These are phyloP conservation scores for Chaetomiaceae sp. DNA, from an alignment of 2,329 filamentous ascomycete species.

Conservation along the genomic window DNA sequence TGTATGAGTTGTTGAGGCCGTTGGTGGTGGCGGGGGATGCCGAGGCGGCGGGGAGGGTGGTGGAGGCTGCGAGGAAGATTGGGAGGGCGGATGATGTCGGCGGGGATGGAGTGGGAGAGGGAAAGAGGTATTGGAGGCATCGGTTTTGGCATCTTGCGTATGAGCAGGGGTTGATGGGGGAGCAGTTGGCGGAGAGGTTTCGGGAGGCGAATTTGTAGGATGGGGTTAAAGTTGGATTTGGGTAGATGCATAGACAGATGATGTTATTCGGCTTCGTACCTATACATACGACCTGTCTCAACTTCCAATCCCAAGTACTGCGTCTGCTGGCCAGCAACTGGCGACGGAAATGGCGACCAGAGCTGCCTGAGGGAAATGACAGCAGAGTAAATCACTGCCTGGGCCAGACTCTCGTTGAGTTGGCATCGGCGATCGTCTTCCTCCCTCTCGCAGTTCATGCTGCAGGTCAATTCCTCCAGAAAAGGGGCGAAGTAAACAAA, in stretches of 20 bases:
- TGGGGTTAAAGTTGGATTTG: neutral
- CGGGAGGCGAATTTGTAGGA: slow-evolving; percentile 1
- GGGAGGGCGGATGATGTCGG: slow-evolving; percentile 21
- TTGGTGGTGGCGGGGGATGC: slow-evolving; percentile 24
- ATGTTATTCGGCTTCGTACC: too few species aligned
- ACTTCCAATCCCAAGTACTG: too few species aligned
- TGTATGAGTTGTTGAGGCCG: slow-evolving; percentile 39
- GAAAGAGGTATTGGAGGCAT: slow-evolving; percentile 42
- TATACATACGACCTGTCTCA: too few species aligned
- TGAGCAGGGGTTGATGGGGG: slow-evolving; percentile 36
- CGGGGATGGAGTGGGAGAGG: neutral
- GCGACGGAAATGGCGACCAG: too few species aligned
- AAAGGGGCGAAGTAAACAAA: slow-evolving; percentile 9
- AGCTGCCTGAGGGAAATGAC: too few species aligned
- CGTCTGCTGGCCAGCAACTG: too few species aligned
- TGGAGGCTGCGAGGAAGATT: slow-evolving; percentile 27
- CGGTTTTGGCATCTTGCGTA: slow-evolving; percentile 47
- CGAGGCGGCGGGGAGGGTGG: slow-evolving; percentile 27
- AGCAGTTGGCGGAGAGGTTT: slow-evolving; percentile 12
- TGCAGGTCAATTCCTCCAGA: neutral
- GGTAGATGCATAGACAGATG: too few species aligned
- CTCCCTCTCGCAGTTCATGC: too few species aligned
- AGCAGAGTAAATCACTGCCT: too few species aligned
- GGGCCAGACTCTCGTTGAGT: too few species aligned
- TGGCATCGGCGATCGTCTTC: too few species aligned